Conservation (phyloP, 306 rosid genomes). For the Begonia loranthoides region DNA sequence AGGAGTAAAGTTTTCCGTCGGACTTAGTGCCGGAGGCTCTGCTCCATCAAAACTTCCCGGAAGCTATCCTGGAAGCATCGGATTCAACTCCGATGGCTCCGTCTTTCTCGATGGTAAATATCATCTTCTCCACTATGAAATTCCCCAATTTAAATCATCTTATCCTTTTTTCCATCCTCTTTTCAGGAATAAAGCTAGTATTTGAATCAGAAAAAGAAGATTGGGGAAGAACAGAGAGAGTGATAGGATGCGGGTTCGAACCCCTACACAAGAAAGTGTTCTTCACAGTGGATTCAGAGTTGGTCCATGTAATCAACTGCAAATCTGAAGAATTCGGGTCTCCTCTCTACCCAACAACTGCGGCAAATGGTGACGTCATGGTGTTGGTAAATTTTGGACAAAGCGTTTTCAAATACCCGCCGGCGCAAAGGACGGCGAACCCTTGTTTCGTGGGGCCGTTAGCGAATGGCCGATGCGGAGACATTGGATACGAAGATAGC, state of each 20-base stretch:
- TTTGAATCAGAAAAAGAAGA: slow-evolving; percentile 44
- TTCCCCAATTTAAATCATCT: too few relatives aligned
- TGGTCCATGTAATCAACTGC: slow-evolving; percentile 61
- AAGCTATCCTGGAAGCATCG: slow-evolving; percentile 74
- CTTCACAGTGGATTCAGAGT: slow-evolving; percentile 73
- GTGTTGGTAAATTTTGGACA: slow-evolving; percentile 81
- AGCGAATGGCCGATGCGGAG: slow-evolving; percentile 21
- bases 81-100: slow-evolving; percentile 87
- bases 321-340: slow-evolving; percentile 57
- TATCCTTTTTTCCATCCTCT: neutral
- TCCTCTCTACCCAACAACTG: slow-evolving; percentile 60
- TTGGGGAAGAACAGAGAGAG: slow-evolving; percentile 59
- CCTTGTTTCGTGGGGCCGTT: slow-evolving; percentile 69
- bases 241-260: slow-evolving; percentile 84
- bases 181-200: slow-evolving; percentile 58
- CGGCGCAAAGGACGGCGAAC: slow-evolving; percentile 75
- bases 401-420: slow-evolving; percentile 53
- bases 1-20: slow-evolving; percentile 43
- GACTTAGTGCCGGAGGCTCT: slow-evolving; percentile 47
- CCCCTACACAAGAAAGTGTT: slow-evolving; percentile 68
- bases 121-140: neutral
- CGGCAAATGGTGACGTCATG: slow-evolving; percentile 37
- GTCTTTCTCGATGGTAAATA: slow-evolving; percentile 76
- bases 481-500: slow-evolving; percentile 65
- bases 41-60: slow-evolving; percentile 63